Evolutionary conservation across 2,329 filamentous ascomycete species (phyloP).

Genomic region (Podosphaera aphanis): DNA sequence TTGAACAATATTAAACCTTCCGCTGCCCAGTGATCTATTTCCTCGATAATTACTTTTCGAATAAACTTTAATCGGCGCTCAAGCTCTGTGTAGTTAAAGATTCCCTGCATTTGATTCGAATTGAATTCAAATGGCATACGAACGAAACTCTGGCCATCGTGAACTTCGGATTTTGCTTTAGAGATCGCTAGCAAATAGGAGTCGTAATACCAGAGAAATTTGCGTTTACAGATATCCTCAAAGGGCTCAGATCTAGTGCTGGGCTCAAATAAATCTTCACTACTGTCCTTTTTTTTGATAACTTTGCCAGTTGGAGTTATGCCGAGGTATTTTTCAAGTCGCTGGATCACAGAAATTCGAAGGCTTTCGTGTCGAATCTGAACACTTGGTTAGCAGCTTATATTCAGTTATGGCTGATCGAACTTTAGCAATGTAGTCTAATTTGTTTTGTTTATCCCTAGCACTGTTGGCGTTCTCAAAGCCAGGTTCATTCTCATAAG

Average conservation of each 20-base stretch:
- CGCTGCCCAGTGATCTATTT: constrained; percentile 45
- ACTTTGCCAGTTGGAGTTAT: constrained; percentile 27
- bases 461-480: constrained; percentile 53
- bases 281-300: constrained; percentile 23
- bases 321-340: constrained; percentile 56
- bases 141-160: constrained; percentile 40
- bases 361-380: constrained; percentile 82
- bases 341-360: constrained; percentile 64
- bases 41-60: constrained; percentile 45
- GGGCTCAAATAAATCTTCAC: constrained; percentile 21
- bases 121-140: constrained; percentile 69
- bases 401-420: neutral
- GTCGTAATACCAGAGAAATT: constrained; percentile 91
- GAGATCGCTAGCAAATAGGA: constrained; percentile 55
- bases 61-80: constrained; percentile 44
- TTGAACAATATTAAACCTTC: constrained; percentile 40
- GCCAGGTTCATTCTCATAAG: constrained; percentile 89
- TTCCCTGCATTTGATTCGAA: constrained; percentile 65
- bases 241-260: constrained; percentile 56
- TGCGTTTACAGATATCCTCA: constrained; percentile 68
- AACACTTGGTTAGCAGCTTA: constrained; percentile 1
- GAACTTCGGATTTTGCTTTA: constrained; percentile 37
- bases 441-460: constrained; percentile 49
- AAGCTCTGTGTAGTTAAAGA: constrained; percentile 58
- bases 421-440: constrained; percentile 59